Conservation (phyloP, 768 basidiomycete genomes). For the Suillus decipiens region DNA sequence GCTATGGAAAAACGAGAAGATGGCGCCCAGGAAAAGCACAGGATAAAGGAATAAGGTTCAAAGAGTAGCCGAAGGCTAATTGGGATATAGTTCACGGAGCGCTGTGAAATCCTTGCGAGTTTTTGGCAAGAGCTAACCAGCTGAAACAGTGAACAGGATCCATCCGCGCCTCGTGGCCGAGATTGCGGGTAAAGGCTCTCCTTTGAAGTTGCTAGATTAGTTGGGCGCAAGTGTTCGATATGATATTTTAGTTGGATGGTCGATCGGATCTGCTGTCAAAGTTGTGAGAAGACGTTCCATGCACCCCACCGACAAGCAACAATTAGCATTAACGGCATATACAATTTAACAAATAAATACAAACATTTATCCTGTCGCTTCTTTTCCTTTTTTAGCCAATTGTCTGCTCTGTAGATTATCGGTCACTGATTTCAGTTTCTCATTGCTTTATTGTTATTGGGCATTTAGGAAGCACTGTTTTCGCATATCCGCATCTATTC, state of each 20-base stretch:
- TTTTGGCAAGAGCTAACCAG: conserved; percentile 20
- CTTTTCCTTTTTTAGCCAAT: conserved; percentile 38
- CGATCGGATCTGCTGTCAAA: conserved; percentile 28
- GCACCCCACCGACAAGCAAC: conserved; percentile 19
- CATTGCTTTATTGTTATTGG: conserved; percentile 35
- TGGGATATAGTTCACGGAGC: conserved; percentile 20
- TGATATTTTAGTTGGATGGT: conserved; percentile 9
- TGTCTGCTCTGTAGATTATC: conserved; percentile 23
- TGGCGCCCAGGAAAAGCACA: neutral
- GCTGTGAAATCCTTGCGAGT: conserved; percentile 13
- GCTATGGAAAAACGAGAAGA: neutral
- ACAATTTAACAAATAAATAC: conserved; percentile 16
- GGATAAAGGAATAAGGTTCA: conserved; percentile 25
- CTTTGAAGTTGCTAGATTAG: conserved; percentile 36
- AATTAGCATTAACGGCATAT: conserved; percentile 32
- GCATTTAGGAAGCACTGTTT: conserved; percentile 27
- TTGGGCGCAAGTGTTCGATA: conserved; percentile 22
- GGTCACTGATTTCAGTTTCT: conserved; percentile 30
- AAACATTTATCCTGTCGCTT: conserved; percentile 14
- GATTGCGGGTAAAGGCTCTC: conserved; percentile 18
- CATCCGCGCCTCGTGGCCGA: conserved; percentile 15
- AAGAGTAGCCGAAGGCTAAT: conserved; percentile 16
- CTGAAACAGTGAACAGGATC: conserved; percentile 7
- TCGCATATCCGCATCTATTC: conserved; percentile 27
- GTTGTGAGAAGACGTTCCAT: conserved; percentile 16